These are phyloP conservation scores for Rhizophora mangle DNA, from an alignment of 345 rosid species.

Conservation along the genomic window DNA sequence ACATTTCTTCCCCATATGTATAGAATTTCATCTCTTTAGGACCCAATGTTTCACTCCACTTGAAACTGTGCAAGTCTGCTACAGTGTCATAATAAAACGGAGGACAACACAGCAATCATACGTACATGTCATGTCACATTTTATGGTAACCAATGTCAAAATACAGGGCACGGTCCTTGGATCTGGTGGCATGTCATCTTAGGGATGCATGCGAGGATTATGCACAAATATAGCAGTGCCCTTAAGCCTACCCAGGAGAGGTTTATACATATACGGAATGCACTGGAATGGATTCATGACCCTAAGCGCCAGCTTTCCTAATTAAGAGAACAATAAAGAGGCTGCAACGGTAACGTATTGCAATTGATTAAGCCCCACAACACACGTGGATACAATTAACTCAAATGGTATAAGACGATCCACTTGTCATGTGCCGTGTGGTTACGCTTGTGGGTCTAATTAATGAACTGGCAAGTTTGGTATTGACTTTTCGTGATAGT, in stretches of 20 bases:
- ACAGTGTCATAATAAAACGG: not conserved
- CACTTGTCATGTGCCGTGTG: constrained; percentile 15
- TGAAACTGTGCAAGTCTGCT: not conserved
- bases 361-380: not conserved
- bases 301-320: not conserved
- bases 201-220: not conserved
- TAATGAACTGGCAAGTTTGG: constrained; percentile 31
- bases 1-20: constrained; percentile 8
- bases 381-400: not conserved
- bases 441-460: constrained; percentile 5
- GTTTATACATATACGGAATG: not conserved
- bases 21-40: constrained; percentile 14
- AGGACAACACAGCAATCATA: constrained; percentile 11
- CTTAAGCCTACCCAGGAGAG: not conserved
- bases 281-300: not conserved
- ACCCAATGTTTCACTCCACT: constrained; percentile 10
- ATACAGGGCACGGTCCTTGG: not conserved
- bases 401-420: not conserved
- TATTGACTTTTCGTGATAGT: constrained; percentile 4
- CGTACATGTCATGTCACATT: not conserved
- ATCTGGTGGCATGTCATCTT: constrained; percentile 6
- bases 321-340: not conserved
- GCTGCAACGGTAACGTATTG: not conserved
- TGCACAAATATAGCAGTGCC: not conserved
- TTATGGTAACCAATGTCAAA: not conserved